A percentile compares a stretch with the other conserved stretches of the same genome.
These are phyloP conservation scores for Aspergillus terreus DNA, from an alignment of 2,329 filamentous ascomycete species.

Conservation along the genomic window DNA sequence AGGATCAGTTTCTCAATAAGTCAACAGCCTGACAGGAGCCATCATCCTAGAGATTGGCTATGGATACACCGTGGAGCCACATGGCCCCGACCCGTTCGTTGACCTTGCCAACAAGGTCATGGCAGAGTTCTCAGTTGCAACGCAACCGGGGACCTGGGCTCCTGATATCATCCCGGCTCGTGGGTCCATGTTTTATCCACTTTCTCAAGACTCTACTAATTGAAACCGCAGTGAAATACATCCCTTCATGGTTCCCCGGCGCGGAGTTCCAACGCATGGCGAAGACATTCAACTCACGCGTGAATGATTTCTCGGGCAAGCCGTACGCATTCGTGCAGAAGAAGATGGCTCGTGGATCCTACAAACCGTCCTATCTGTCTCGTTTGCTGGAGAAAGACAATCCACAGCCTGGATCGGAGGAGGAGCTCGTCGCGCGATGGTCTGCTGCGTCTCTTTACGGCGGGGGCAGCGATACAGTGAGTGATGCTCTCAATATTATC, in stretches of 20 bases:
- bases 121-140: neutral
- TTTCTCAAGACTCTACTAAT: too few species aligned
- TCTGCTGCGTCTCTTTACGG: neutral
- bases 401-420: neutral
- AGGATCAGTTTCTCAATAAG: too few species aligned
- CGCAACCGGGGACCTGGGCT: neutral
- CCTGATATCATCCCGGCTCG: neutral
- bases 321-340: conserved; percentile 1
- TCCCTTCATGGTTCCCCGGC: conserved; percentile 2
- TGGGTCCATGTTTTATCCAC: neutral
- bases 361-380: neutral
- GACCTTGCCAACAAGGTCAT: neutral
- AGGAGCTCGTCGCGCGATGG: neutral
- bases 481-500: too few species aligned
- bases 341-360: neutral
- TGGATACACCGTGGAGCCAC: conserved; percentile 1
- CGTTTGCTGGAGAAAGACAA: neutral
- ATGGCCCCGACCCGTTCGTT: neutral
- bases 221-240: neutral
- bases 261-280: neutral
- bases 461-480: conserved; percentile 1
- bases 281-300: neutral
- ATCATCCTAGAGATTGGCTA: conserved; percentile 2
- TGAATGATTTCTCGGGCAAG: neutral
- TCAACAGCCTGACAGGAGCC: neutral